Conservation (phyloP, 257 asterid species). For the Cinchona pubescens region DNA sequence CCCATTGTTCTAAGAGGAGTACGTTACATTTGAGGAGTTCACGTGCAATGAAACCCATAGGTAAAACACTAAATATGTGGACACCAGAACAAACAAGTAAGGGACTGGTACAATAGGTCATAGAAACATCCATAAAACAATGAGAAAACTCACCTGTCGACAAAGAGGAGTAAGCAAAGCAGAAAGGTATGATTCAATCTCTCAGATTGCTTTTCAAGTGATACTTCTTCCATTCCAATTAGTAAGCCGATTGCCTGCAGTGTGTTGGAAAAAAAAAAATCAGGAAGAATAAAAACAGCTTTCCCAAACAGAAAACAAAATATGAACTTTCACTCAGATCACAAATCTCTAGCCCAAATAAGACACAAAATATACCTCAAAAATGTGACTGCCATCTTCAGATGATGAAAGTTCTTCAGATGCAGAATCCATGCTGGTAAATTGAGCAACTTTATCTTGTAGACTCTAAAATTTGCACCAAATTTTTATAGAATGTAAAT, state of each 20-base stretch:
- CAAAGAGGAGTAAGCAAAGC: slow-evolving; percentile 87
- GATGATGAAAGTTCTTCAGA: slow-evolving; percentile 51
- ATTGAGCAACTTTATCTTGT: slow-evolving; percentile 74
- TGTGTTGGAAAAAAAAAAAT: slow-evolving; percentile 7
- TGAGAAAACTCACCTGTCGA: slow-evolving; percentile 66
- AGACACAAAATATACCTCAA: slow-evolving; percentile 57
- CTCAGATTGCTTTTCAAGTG: slow-evolving; percentile 74
- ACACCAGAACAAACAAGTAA: not conserved
- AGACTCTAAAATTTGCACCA: slow-evolving; percentile 54
- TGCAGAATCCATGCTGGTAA: slow-evolving; percentile 53
- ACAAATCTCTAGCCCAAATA: slow-evolving; percentile 8
- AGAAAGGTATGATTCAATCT: too few species aligned
- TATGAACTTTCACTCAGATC: slow-evolving; percentile 1
- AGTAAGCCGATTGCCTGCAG: slow-evolving; percentile 87
- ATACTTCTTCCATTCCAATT: slow-evolving; percentile 96
- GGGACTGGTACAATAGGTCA: not conserved
- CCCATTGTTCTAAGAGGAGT: not conserved
- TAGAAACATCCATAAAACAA: not conserved
- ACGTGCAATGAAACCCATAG: not conserved
- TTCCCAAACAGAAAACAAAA: not conserved
- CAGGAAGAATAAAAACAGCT: slow-evolving; percentile 2
- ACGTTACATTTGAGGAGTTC: not conserved
- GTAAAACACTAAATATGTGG: not conserved
- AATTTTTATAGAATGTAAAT: slow-evolving; percentile 1
- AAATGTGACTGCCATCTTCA: slow-evolving; percentile 92